Base-by-base conservation (phyloP, 495 filamentous ascomycete species). In the Tuber calosporum region DNA sequence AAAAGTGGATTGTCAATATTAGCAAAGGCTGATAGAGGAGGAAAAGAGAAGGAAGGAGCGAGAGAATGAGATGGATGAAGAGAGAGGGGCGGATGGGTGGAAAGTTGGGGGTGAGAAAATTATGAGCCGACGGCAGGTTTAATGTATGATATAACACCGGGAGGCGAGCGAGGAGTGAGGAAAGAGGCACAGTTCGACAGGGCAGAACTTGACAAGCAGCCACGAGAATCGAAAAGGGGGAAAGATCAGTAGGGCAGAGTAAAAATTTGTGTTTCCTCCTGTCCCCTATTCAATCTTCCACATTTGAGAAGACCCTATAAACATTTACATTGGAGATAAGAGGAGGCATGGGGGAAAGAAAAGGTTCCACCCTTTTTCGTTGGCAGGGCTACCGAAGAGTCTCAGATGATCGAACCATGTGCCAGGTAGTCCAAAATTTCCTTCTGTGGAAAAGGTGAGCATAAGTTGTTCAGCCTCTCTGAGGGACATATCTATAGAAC, bases 171-270 rank as follows among this genome's bases (percentile, higher is more conserved):
- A 53, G 53, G 53, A 26, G 26, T 13, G n/a, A 62, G 15, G n/a
- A 58, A 62, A 30, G n/a, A 13, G 48, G n/a, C n/a, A 58, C 13
- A 20, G 48, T n/a, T 58, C 48, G 48, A 62, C 53, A 62, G 53
- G 26, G 53, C 53, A 62, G n/a, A 62, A 62, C 48, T 48, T n/a
- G 48, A 58, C 53, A 26, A 30, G 53, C 53, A 62, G 30, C 53
- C n/a, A 62, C n/a, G 20, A 53, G 45, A 26, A 26, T n/a, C 45
- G n/a, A 22, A 62, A 62, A 62, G 13, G n/a, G n/a, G 26, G 26
- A 62, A 62, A 62, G 53, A 62, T 62, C 53, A 30, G n/a, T 62
- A 62, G 53, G 53, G 53, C 53, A 62, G 53, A 62, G 53, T 62
- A 62, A 62, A 53, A 11, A 11, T 62, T 62, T 62, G 11, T n/a